These are phyloP conservation scores for Juglanconis juglandina DNA, from an alignment of 2,329 filamentous ascomycete species.

Conservation along the genomic window DNA sequence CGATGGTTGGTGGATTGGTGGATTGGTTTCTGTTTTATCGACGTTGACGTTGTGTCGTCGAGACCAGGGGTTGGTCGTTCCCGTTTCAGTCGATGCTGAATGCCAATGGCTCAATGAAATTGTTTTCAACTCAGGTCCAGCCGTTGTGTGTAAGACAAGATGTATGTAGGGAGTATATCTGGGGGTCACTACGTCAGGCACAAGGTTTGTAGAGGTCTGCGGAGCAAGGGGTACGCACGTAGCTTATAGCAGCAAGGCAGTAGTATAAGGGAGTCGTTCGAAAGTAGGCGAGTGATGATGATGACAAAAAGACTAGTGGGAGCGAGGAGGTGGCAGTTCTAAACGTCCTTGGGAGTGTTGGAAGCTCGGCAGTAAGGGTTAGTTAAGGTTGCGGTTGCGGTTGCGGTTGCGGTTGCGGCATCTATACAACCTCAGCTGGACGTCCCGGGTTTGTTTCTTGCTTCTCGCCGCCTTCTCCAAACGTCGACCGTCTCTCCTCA, in stretches of 20 bases:
- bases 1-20: background rate
- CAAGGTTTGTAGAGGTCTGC: background rate
- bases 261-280: background rate
- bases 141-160: background rate
- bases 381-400: background rate
- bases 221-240: background rate
- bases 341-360: background rate
- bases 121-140: slow-evolving; percentile 5
- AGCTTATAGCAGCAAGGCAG: slow-evolving; percentile 2
- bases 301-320: slow-evolving; percentile 9
- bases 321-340: background rate
- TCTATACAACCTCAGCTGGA: background rate
- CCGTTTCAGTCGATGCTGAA: background rate
- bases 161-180: background rate
- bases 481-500: background rate
- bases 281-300: background rate
- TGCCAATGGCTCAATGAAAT: background rate
- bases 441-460: background rate
- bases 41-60: background rate
- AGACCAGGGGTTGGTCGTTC: background rate
- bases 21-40: slow-evolving; percentile 4
- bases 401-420: background rate
- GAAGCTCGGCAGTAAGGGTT: slow-evolving; percentile 7
- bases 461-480: background rate
- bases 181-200: background rate